phyloP scores from a whole-genome alignment of 768 basidiomycete species.

The Lanmaoa rubissima region DNA sequence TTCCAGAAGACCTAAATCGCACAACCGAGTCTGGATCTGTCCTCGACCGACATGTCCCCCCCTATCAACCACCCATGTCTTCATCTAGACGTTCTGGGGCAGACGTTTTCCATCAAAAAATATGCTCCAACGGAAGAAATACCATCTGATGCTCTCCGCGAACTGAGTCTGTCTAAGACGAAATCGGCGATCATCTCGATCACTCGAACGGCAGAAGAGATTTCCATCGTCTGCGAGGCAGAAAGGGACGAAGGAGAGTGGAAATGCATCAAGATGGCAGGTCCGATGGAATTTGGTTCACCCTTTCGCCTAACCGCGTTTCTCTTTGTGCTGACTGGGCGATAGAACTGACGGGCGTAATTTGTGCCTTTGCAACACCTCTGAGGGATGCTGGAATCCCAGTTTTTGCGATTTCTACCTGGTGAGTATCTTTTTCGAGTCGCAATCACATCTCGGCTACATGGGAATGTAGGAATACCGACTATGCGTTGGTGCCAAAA shows the following conservation, averaged over 20 bases:
- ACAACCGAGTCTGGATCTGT: background rate
- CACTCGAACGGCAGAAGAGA: conserved; percentile 58
- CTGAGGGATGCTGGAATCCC: conserved; percentile 50
- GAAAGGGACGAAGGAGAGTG: conserved; percentile 43
- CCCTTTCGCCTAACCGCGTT: background rate
- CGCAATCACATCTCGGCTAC: background rate
- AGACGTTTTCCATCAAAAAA: conserved; percentile 47
- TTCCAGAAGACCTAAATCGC: background rate
- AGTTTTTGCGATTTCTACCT: conserved; percentile 63
- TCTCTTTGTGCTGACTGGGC: background rate
- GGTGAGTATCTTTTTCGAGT: conserved; percentile 36
- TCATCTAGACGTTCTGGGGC: conserved; percentile 44
- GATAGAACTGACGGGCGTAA: conserved; percentile 54
- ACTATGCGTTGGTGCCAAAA: conserved; percentile 57
- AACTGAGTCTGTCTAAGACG: conserved; percentile 31
- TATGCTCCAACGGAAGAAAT: conserved; percentile 34
- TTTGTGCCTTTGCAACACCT: conserved; percentile 53
- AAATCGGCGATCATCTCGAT: conserved; percentile 47
- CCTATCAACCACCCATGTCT: conserved; percentile 46
- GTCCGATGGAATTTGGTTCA: conserved; percentile 65
- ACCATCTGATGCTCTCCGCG: conserved; percentile 23
- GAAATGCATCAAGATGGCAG: conserved; percentile 60
- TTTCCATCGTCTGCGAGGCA: conserved; percentile 55
- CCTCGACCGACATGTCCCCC: conserved; percentile 35
- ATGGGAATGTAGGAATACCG: conserved; percentile 54